Evolutionary conservation across 805 yeast species (phyloP).

Genomic region (Candida yuanshanica): DNA sequence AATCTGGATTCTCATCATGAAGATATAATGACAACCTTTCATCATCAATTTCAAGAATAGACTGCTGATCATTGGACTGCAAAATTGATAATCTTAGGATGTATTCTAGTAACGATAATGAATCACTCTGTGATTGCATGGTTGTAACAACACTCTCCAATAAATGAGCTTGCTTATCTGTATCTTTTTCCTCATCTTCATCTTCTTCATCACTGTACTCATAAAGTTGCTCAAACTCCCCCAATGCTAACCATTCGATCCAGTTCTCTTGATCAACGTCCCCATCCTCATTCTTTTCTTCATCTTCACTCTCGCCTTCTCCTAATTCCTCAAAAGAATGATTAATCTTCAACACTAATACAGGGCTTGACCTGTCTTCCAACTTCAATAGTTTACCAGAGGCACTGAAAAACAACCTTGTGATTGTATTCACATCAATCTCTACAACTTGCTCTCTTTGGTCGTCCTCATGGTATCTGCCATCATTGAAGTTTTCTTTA

Average conservation of each 20-base stretch:
- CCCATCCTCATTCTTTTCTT: conserved; percentile 16
- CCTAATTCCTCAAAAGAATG: conserved; percentile 18
- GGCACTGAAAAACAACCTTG: conserved; percentile 59
- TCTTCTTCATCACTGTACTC: conserved; percentile 15
- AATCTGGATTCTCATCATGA: conserved; percentile 43
- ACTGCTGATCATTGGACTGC: conserved; percentile 52
- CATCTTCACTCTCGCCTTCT: conserved; percentile 9
- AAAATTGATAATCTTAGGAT: conserved; percentile 52
- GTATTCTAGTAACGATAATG: conserved; percentile 32
- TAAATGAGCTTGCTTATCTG: background rate
- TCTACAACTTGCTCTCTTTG: conserved; percentile 33
- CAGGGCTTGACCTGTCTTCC: conserved; percentile 60
- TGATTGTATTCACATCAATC: conserved; percentile 36
- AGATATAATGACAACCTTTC: conserved; percentile 59
- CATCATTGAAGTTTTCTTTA: conserved; percentile 51
- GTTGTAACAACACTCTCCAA: background rate
- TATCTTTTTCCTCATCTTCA: conserved; percentile 9
- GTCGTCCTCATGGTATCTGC: conserved; percentile 58
- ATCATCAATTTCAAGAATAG: conserved; percentile 53
- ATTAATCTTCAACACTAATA: conserved; percentile 51
- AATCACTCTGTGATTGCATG: background rate
- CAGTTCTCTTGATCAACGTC: conserved; percentile 2
- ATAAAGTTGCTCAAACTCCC: conserved; percentile 32
- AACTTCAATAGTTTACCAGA: conserved; percentile 60
- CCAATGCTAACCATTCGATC: conserved; percentile 50